phyloP scores from a whole-genome alignment of 139 green algal genomes.

The Chlorella sp. region DNA sequence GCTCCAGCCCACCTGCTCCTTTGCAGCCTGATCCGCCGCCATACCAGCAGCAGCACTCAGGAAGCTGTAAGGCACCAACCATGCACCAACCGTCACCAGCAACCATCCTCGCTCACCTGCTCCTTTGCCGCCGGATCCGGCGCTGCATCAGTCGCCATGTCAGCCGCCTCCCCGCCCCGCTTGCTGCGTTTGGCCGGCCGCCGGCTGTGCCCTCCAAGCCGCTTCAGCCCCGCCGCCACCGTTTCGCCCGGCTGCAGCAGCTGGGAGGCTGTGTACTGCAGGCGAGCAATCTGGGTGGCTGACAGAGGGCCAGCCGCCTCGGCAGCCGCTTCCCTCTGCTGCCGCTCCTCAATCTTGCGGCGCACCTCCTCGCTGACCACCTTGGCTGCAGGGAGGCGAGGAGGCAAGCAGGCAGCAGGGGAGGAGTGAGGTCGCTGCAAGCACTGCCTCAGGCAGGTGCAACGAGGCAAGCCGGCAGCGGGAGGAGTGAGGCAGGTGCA shows the following conservation, averaged over 20 bases:
- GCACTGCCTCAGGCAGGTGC: too few relatives aligned
- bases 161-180: not conserved
- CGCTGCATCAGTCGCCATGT: slow-evolving; percentile 10
- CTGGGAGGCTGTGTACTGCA: slow-evolving; percentile 57
- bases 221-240: slow-evolving; percentile 64
- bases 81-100: too few relatives aligned
- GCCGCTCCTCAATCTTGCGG: slow-evolving; percentile 46
- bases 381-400: slow-evolving; percentile 29
- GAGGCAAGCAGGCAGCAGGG: not conserved
- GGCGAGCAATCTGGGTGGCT: slow-evolving; percentile 56
- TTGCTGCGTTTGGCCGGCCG: slow-evolving; percentile 27
- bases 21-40: too few relatives aligned
- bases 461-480: too few relatives aligned
- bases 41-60: too few relatives aligned
- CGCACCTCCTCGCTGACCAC: slow-evolving; percentile 59
- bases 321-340: slow-evolving; percentile 29
- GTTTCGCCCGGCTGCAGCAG: slow-evolving; percentile 69
- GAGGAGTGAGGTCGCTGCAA: not conserved
- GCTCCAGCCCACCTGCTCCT: too few relatives aligned
- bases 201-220: slow-evolving; percentile 55
- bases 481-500: too few relatives aligned
- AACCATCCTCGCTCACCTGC: too few relatives aligned
- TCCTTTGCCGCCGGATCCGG: slow-evolving; percentile 6
- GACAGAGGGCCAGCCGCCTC: slow-evolving; percentile 50
- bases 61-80: too few relatives aligned